A percentile compares a stretch with the other conserved stretches of the same genome.
phyloP scores from a whole-genome alignment of 2,329 filamentous ascomycete genomes.

The Fusarium subglutinans region DNA sequence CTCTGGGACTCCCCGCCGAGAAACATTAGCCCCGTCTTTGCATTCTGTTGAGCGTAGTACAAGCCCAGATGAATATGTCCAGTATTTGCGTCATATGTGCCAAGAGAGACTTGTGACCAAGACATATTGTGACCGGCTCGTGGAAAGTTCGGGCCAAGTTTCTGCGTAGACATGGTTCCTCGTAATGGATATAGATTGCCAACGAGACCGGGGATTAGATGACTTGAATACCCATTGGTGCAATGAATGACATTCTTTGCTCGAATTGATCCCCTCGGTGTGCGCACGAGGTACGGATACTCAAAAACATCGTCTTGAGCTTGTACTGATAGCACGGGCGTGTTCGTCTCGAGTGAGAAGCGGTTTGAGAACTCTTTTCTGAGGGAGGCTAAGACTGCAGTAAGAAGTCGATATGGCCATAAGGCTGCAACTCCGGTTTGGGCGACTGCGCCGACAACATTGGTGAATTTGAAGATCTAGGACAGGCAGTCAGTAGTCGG shows the following conservation, averaged over 20 bases:
- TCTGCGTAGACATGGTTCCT: conserved; percentile 59
- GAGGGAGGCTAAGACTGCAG: conserved; percentile 51
- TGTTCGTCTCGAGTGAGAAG: conserved; percentile 51
- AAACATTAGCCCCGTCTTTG: conserved; percentile 55
- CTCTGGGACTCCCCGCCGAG: conserved; percentile 59
- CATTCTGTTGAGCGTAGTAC: conserved; percentile 43
- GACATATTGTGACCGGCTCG: conserved; percentile 46
- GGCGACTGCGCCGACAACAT: conserved; percentile 45
- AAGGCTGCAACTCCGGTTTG: conserved; percentile 55
- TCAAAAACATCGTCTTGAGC: conserved; percentile 17
- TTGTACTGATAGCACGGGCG: conserved; percentile 42
- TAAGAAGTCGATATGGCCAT: conserved; percentile 59
- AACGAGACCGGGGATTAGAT: conserved; percentile 59
- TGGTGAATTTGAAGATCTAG: conserved; percentile 10
- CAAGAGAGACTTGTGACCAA: conserved; percentile 57
- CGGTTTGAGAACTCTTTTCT: conserved; percentile 40
- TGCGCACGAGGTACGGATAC: conserved; percentile 53
- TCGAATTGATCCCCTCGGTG: conserved; percentile 54
- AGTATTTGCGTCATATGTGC: conserved; percentile 58
- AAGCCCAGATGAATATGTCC: conserved; percentile 47
- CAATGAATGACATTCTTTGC: conserved; percentile 63
- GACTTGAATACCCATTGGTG: conserved; percentile 62
- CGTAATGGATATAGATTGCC: conserved; percentile 54
- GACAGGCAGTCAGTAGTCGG: too few relatives aligned
- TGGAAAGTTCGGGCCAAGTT: conserved; percentile 47